Percentiles rank a stretch among this genome's conserved stretches.
Evolutionary conservation across 2,329 filamentous ascomycete species (phyloP).

Genomic region (Paramyrothecium roridum): DNA sequence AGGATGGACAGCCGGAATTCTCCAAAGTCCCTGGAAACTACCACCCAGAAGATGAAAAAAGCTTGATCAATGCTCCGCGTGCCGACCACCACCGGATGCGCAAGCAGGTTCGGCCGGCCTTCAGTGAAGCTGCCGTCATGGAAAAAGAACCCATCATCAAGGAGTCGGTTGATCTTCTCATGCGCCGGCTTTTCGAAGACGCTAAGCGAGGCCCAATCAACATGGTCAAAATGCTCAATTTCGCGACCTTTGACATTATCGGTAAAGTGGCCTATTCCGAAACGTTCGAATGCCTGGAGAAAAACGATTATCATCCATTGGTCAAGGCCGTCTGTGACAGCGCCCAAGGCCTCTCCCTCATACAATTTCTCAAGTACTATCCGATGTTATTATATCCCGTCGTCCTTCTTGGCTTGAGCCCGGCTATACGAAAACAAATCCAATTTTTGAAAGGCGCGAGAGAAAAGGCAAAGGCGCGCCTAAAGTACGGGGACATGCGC

Average conservation of each 20-base stretch:
- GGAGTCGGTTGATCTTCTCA: conserved; percentile 20
- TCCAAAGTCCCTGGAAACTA: conserved; percentile 1
- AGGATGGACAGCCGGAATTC: conserved; percentile 11
- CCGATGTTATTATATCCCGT: conserved; percentile 5
- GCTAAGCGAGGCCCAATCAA: conserved; percentile 9
- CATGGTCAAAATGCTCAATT: conserved; percentile 31
- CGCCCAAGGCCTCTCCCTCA: conserved; percentile 1
- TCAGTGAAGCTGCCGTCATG: conserved; percentile 23
- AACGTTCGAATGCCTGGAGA: conserved; percentile 31
- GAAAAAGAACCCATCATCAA: conserved; percentile 24
- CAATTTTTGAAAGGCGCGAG: conserved; percentile 13
- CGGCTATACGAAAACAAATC: conserved; percentile 7
- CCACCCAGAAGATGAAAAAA: conserved; percentile 9
- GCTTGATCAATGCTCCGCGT: conserved; percentile 10
- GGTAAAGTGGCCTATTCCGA: conserved; percentile 38
- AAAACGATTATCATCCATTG: conserved; percentile 21
- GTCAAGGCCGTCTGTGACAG: conserved; percentile 14
- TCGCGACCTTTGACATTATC: conserved; percentile 37
- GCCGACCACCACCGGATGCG: conserved; percentile 14
- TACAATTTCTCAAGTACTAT: not conserved
- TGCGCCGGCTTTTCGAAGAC: conserved; percentile 13
- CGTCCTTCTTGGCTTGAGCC: conserved; percentile 3
- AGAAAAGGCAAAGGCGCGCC: conserved; percentile 7
- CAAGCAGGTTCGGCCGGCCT: conserved; percentile 24
- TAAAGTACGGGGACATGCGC: conserved; percentile 10